Percentiles rank a stretch among this genome's conserved stretches.
These are phyloP conservation scores for Candida glaebosa DNA, from an alignment of 805 yeast species.

Conservation along the genomic window DNA sequence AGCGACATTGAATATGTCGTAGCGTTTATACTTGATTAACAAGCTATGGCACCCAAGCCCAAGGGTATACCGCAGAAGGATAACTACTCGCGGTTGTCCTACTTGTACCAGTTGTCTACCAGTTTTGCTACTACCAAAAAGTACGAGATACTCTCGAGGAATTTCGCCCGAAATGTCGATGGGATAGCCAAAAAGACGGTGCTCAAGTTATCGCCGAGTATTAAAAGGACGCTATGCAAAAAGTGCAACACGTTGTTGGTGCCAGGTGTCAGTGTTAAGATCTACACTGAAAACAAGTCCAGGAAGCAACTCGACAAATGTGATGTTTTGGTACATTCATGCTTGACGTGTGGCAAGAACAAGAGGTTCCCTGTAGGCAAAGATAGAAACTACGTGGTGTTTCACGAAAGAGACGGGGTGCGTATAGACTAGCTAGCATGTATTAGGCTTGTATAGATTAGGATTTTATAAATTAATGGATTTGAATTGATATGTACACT, in stretches of 20 bases:
- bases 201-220: constrained; percentile 54
- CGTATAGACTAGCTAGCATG: background rate
- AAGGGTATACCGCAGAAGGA: constrained; percentile 49
- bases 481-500: background rate
- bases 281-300: constrained; percentile 42
- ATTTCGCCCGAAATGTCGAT: constrained; percentile 52
- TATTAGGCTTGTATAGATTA: no score
- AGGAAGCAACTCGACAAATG: constrained; percentile 24
- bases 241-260: constrained; percentile 51
- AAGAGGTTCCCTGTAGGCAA: constrained; percentile 65
- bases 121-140: constrained; percentile 28
- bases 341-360: constrained; percentile 47
- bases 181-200: constrained; percentile 67
- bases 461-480: background rate
- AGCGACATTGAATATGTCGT: constrained; percentile 3
- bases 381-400: constrained; percentile 45
- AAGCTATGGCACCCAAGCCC: constrained; percentile 21
- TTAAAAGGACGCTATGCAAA: constrained; percentile 72
- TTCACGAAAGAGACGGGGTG: constrained; percentile 38
- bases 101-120: constrained; percentile 53
- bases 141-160: constrained; percentile 48
- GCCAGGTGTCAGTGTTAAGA: constrained; percentile 43
- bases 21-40: no score
- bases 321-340: constrained; percentile 48
- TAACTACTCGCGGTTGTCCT: constrained; percentile 57